Base-by-base conservation (phyloP, 2,329 filamentous ascomycete genomes). In the Xylaria sp. region DNA sequence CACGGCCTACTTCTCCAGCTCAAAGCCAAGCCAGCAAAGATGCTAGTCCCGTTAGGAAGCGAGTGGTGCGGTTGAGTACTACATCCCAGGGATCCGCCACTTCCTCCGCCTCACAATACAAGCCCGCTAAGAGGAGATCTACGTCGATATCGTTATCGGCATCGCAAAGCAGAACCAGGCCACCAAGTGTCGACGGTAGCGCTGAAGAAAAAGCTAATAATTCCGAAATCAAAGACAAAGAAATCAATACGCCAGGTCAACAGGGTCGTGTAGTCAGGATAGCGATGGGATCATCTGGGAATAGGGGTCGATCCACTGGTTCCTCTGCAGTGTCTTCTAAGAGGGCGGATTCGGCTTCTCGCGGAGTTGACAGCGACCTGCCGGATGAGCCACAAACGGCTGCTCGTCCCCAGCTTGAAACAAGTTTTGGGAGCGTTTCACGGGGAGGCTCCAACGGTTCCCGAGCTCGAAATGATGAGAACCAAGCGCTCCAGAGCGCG, bases 401-500 rank as follows among this genome's bases (percentile, higher is more conserved):
- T 15, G 80, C 82, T 7, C 83, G 85, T 15, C 80, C 84, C n/a
- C 79, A 83, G 23, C 77, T 82, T 28, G 81, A 83, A 55, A 74
- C 81, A 23, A 83, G 81, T 68, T 81, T 85, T 55, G 84, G 84
- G 43, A 89, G 86, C 73, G 83, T 84, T 62, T 86, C 86, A 57
- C 83, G 85, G 75, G 83, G 86, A 68, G 77, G 82, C 43, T 83
- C 86, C 3, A 86, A 85, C 2, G 80, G 83, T 50, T 82, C 82
- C 41, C 82, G 84, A 58, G 83, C 80, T 18, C 83, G 85, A 41
- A 83, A 85, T 58, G 88, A 88, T 2, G 91, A 94, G 28, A 89
- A 91, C 39, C 80, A 82, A 39, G 90, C 87, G 15, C 81, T 89
- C 1, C 91, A 93, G 68, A 90, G 90, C 73, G 93, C 93, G 0